phyloP scores from a whole-genome alignment of 2,329 filamentous ascomycete species.

The Akanthomyces uredinophilus region DNA sequence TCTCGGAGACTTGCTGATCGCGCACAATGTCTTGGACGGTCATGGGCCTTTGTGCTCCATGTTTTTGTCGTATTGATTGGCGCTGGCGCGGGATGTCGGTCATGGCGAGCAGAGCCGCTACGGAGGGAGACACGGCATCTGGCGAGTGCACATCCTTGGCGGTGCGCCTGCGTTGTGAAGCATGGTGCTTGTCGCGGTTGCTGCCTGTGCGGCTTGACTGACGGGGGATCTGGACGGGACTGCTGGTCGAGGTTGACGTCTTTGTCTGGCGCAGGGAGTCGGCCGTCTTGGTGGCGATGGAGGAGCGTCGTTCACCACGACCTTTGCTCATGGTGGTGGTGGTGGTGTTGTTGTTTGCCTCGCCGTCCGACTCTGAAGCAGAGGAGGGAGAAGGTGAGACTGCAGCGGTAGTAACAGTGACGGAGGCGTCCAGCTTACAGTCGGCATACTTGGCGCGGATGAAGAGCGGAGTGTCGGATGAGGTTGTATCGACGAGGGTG shows the following conservation, averaged over 20 bases:
- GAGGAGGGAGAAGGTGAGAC: neutral
- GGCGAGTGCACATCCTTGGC: constrained; percentile 30
- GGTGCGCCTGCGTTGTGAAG: constrained; percentile 7
- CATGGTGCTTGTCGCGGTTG: constrained; percentile 10
- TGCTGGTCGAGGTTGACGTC: neutral
- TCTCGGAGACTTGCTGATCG: constrained; percentile 50
- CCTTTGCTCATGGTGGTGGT: constrained; percentile 14
- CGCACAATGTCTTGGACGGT: constrained; percentile 53
- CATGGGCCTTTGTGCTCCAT: constrained; percentile 27
- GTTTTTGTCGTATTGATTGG: constrained; percentile 32
- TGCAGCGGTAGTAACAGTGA: constrained; percentile 7
- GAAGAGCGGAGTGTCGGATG: neutral
- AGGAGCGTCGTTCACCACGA: constrained; percentile 5
- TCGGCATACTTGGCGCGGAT: constrained; percentile 17
- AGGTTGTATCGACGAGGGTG: neutral
- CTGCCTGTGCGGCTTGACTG: constrained; percentile 6
- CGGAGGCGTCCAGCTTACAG: constrained; percentile 10
- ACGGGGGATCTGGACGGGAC: constrained; percentile 13
- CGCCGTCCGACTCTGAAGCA: neutral
- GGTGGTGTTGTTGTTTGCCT: neutral
- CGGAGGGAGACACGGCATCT: constrained; percentile 52
- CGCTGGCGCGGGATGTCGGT: constrained; percentile 53
- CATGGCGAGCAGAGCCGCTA: constrained; percentile 56
- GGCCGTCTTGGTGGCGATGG: neutral
- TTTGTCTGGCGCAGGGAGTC: neutral